Conservation (phyloP, 768 basidiomycete species). For the Podaxis rugospora region DNA sequence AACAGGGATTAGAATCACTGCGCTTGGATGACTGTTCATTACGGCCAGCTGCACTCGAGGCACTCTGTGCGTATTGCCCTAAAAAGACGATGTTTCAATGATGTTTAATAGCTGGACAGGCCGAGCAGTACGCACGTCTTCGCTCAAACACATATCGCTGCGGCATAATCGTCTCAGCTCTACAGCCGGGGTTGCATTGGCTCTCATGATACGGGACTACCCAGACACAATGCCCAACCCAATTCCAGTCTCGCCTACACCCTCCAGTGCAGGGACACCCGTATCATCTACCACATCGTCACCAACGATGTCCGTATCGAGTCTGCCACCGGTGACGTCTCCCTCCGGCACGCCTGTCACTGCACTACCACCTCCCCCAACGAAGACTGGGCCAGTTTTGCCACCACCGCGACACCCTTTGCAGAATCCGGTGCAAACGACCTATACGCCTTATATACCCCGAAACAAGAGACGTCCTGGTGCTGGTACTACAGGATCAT, state of each 20-base stretch:
- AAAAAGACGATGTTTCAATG: neutral
- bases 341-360: slow-evolving; percentile 24
- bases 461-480: slow-evolving; percentile 14
- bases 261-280: slow-evolving; percentile 25
- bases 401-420: slow-evolving; percentile 65
- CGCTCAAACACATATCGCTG: slow-evolving; percentile 84
- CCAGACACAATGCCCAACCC: slow-evolving; percentile 61
- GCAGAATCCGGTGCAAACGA: slow-evolving; percentile 25
- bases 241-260: slow-evolving; percentile 24
- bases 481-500: slow-evolving; percentile 31
- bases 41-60: slow-evolving; percentile 70
- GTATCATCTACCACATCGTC: slow-evolving; percentile 33
- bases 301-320: slow-evolving; percentile 28
- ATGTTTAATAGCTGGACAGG: slow-evolving; percentile 36
- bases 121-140: slow-evolving; percentile 77
- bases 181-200: slow-evolving; percentile 85
- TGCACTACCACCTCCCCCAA: slow-evolving; percentile 16
- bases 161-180: slow-evolving; percentile 84
- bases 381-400: slow-evolving; percentile 25
- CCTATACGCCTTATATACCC: slow-evolving; percentile 10
- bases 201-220: slow-evolving; percentile 96
- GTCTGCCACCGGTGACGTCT: slow-evolving; percentile 25
- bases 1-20: slow-evolving; percentile 66
- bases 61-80: slow-evolving; percentile 54
- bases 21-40: slow-evolving; percentile 85